Evolutionary conservation across 768 basidiomycete genomes (phyloP).

Genomic region (Hygrocybe punicea): DNA sequence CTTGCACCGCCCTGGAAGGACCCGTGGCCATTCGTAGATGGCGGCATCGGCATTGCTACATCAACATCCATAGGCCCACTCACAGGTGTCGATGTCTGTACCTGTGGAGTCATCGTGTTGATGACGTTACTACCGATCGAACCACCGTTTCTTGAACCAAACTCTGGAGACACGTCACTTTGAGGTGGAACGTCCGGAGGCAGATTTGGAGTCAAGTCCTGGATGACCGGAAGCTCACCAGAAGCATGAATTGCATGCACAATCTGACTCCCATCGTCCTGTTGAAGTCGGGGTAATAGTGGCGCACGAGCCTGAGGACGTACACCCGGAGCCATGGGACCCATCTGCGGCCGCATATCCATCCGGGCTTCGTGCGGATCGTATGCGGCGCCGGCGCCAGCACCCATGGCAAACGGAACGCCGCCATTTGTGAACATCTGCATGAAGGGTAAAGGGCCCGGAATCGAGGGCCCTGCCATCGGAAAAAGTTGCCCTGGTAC

Average conservation of each 20-base stretch:
- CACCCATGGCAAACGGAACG: conserved; percentile 53
- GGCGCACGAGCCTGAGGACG: conserved; percentile 52
- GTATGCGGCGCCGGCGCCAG: conserved; percentile 50
- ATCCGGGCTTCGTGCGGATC: conserved; percentile 78
- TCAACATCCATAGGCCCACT: conserved; percentile 34
- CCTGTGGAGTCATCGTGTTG: conserved; percentile 12
- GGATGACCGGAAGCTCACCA: conserved; percentile 79
- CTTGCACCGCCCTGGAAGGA: conserved; percentile 31
- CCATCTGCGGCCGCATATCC: conserved; percentile 62
- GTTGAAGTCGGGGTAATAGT: conserved; percentile 51
- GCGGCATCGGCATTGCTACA: conserved; percentile 28
- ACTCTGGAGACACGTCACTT: conserved; percentile 15
- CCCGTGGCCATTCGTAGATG: conserved; percentile 27
- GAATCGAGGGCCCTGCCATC: conserved; percentile 43
- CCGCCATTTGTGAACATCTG: conserved; percentile 61
- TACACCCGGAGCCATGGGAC: conserved; percentile 20
- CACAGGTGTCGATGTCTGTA: conserved; percentile 23
- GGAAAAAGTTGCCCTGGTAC: conserved; percentile 67
- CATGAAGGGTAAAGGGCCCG: conserved; percentile 56
- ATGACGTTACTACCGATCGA: conserved; percentile 21
- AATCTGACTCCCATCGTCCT: conserved; percentile 45
- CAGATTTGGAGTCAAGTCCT: conserved; percentile 68
- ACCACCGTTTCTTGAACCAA: not conserved
- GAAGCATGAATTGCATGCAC: conserved; percentile 43
- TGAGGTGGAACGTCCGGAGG: conserved; percentile 34